Conservation (phyloP, 805 yeast genomes). For the Ogataea dorogensis region DNA sequence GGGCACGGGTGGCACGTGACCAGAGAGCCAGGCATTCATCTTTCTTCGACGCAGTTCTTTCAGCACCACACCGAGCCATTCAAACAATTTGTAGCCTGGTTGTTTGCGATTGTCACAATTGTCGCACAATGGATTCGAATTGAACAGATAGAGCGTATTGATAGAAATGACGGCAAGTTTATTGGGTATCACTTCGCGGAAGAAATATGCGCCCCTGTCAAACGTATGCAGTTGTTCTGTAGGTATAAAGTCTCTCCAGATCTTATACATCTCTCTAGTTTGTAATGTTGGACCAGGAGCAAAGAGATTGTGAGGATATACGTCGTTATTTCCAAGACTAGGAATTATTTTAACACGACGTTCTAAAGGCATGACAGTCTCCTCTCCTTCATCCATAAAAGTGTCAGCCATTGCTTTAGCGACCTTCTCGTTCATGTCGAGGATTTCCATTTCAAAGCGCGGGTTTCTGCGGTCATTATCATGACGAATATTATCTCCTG, state of each 20-base stretch:
- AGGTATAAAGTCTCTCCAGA: conserved; percentile 76
- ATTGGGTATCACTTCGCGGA: conserved; percentile 76
- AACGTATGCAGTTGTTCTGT: conserved; percentile 74
- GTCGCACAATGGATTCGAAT: conserved; percentile 78
- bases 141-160: conserved; percentile 73
- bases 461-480: conserved; percentile 76
- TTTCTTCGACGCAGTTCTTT: conserved; percentile 69
- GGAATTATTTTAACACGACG: conserved; percentile 54
- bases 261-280: conserved; percentile 69
- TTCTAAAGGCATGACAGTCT: conserved; percentile 24
- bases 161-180: conserved; percentile 76
- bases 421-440: conserved; percentile 62
- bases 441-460: conserved; percentile 68
- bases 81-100: conserved; percentile 75
- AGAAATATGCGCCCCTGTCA: conserved; percentile 70
- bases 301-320: conserved; percentile 82
- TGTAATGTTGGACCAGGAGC: conserved; percentile 88
- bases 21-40: conserved; percentile 84
- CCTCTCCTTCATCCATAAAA: conserved; percentile 49
- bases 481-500: conserved; percentile 86
- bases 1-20: conserved; percentile 85
- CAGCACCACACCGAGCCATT: conserved; percentile 75
- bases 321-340: conserved; percentile 82
- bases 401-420: conserved; percentile 49
- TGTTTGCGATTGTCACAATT: conserved; percentile 69